These are phyloP conservation scores for Nakazawaea sp. DNA, from an alignment of 805 yeast species.

Conservation along the genomic window DNA sequence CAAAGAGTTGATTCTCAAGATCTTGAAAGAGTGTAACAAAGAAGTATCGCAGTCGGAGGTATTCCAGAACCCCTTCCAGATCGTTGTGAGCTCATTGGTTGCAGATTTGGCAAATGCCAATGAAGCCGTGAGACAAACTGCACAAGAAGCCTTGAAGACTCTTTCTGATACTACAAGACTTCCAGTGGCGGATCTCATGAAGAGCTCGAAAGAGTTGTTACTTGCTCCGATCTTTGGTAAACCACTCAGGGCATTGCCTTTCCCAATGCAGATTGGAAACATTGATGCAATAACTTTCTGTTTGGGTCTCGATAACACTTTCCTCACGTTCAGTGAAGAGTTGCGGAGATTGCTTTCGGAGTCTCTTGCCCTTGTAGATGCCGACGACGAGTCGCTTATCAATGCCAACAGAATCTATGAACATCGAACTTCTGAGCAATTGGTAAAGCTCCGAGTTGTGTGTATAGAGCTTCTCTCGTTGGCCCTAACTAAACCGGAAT, in stretches of 20 bases:
- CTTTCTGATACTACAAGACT: conserved; percentile 66
- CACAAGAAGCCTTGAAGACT: conserved; percentile 61
- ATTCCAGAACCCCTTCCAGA: conserved; percentile 66
- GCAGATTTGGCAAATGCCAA: conserved; percentile 91
- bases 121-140: conserved; percentile 71
- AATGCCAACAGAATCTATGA: conserved; percentile 83
- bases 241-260: conserved; percentile 93
- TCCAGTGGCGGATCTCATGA: conserved; percentile 67
- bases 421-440: conserved; percentile 80
- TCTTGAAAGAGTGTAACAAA: conserved; percentile 60
- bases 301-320: conserved; percentile 70
- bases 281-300: conserved; percentile 96
- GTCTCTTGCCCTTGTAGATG: conserved; percentile 91
- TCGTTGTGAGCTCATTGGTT: conserved; percentile 81
- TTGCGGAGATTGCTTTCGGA: conserved; percentile 78
- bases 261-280: conserved; percentile 98
- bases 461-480: conserved; percentile 79
- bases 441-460: conserved; percentile 81
- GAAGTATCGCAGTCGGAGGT: conserved; percentile 57
- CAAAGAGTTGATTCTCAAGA: conserved; percentile 52
- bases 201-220: conserved; percentile 75
- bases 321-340: conserved; percentile 84
- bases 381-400: conserved; percentile 93
- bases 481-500: conserved; percentile 81
- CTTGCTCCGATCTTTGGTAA: conserved; percentile 94